phyloP scores from a whole-genome alignment of 495 filamentous ascomycete species.

The Pseudomonodictys pantanalensis region DNA sequence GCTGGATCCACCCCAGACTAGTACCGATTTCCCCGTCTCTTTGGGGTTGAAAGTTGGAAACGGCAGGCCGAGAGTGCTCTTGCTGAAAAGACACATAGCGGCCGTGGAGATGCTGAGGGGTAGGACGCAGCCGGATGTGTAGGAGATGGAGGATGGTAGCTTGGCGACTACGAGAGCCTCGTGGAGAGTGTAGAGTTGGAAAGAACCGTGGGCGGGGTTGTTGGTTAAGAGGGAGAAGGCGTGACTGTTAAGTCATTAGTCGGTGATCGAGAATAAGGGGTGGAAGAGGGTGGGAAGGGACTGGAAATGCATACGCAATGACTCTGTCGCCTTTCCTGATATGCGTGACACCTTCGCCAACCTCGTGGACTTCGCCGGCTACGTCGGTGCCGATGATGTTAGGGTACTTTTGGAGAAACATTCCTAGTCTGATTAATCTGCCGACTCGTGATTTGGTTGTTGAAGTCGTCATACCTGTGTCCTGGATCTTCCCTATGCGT shows the following conservation, averaged over 20 bases:
- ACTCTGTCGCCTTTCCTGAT: conserved; percentile 50
- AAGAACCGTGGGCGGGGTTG: conserved; percentile 40
- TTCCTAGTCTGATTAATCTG: conserved; percentile 13
- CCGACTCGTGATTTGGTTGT: background rate
- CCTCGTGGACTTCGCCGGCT: conserved; percentile 45
- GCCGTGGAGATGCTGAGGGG: conserved; percentile 57
- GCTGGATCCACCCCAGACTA: conserved; percentile 61
- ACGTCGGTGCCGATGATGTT: conserved; percentile 46
- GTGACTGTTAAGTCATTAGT: conserved; percentile 33
- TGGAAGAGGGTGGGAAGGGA: background rate
- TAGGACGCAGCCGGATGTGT: conserved; percentile 49
- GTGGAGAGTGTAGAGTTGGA: conserved; percentile 50
- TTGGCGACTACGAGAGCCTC: conserved; percentile 39
- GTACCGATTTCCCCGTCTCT: conserved; percentile 42
- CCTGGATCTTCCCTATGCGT: conserved; percentile 18
- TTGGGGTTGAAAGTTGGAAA: conserved; percentile 37
- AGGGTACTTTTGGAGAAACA: conserved; percentile 43
- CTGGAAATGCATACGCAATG: conserved; percentile 34
- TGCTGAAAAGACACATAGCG: conserved; percentile 49
- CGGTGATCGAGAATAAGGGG: background rate
- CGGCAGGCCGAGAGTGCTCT: conserved; percentile 43
- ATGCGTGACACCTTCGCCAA: conserved; percentile 43
- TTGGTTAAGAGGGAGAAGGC: conserved; percentile 32
- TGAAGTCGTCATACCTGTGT: background rate
- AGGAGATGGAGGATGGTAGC: conserved; percentile 50